phyloP scores from a whole-genome alignment of 2,329 filamentous ascomycete genomes.

The Aspergillus felis region DNA sequence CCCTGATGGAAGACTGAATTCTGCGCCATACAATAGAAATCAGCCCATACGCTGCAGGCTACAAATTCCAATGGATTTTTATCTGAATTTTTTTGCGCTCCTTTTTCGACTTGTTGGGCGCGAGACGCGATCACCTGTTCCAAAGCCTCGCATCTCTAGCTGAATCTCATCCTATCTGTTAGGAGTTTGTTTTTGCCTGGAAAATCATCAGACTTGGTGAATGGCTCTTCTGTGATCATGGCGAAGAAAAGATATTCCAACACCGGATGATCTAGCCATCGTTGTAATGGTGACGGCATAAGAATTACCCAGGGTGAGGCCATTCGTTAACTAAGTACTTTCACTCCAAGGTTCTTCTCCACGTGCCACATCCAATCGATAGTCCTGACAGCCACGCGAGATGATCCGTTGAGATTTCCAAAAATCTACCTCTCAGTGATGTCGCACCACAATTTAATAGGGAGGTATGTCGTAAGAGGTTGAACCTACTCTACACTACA shows the following conservation, averaged over 20 bases:
- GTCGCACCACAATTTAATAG: background rate
- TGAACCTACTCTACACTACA: background rate
- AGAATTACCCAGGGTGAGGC: background rate
- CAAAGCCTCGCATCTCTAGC: background rate
- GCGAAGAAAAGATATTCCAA: too few species aligned
- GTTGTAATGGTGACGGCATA: background rate
- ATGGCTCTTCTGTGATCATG: background rate
- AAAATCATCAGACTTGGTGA: background rate
- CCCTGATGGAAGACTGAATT: too few species aligned
- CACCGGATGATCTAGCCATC: background rate
- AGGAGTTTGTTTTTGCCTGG: background rate
- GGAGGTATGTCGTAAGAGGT: background rate
- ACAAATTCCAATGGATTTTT: background rate
- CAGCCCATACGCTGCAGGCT: background rate
- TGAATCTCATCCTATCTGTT: background rate
- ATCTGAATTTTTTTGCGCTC: background rate
- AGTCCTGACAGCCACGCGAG: constrained; percentile 10
- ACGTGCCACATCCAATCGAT: constrained; percentile 8
- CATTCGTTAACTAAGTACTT: constrained; percentile 2
- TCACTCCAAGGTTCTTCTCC: constrained; percentile 3
- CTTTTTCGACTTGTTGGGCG: background rate
- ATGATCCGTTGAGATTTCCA: background rate
- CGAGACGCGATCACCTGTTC: background rate
- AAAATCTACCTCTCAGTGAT: background rate
- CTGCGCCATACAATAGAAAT: too few species aligned